A percentile compares a stretch with the other conserved stretches of the same genome.
These are phyloP conservation scores for Alternaria longipes DNA, from an alignment of 2,329 filamentous ascomycete genomes.

Conservation along the genomic window DNA sequence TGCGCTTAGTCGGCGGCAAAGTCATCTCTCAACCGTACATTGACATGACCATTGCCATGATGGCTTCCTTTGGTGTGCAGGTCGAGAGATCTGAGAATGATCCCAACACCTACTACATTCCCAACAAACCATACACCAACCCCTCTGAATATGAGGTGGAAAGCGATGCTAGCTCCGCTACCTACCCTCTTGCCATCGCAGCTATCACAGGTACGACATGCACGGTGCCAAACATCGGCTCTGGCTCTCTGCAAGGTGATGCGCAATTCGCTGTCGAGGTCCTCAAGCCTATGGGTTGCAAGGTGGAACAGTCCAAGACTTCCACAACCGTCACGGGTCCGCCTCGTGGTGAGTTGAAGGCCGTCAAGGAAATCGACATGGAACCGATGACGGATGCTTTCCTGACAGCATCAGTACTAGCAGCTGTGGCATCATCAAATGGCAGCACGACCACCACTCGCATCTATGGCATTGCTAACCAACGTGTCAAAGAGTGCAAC, in stretches of 20 bases:
- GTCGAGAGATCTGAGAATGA: conserved; percentile 81
- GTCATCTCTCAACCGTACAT: conserved; percentile 98
- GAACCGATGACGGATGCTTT: conserved; percentile 99
- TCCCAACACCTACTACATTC: conserved; percentile 92
- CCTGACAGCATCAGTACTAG: conserved; percentile 90
- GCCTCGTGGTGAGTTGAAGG: conserved; percentile 74
- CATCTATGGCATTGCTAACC: conserved; percentile 95
- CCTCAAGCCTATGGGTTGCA: conserved; percentile 90
- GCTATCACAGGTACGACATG: conserved; percentile 96
- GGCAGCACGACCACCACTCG: conserved; percentile 70
- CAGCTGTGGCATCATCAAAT: conserved; percentile 82
- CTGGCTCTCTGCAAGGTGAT: conserved; percentile 90
- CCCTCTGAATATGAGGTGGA: conserved; percentile 89
- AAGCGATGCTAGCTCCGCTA: conserved; percentile 97
- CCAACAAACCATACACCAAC: conserved; percentile 82
- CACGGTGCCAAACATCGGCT: conserved; percentile 95
- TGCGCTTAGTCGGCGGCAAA: conserved; percentile 92
- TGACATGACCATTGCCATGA: conserved; percentile 99
- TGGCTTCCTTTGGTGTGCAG: conserved; percentile 86
- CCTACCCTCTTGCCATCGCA: conserved; percentile 91
- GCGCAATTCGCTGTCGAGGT: conserved; percentile 93
- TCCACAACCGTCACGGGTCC: conserved; percentile 96
- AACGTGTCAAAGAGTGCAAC: conserved; percentile 98
- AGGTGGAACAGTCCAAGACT: conserved; percentile 80
- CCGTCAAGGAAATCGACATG: conserved; percentile 90